Conservation (phyloP, 2,329 filamentous ascomycete genomes). For the Arachnomyces sp. region DNA sequence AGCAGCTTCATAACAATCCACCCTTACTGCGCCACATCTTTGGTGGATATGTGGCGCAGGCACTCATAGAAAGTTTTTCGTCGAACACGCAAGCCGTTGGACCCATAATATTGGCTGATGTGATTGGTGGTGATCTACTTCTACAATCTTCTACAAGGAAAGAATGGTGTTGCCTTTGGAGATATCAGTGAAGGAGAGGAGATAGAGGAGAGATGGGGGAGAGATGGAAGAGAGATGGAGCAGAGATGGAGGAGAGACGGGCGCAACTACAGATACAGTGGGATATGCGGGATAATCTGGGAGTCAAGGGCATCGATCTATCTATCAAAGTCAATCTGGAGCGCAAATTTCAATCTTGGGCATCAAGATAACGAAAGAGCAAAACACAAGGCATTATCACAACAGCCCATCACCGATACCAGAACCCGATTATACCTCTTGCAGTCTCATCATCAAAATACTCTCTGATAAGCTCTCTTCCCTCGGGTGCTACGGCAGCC, state of each 20-base stretch:
- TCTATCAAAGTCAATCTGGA: too few relatives aligned
- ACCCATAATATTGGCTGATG: too few relatives aligned
- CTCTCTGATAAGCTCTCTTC: constrained; percentile 19
- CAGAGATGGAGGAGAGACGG: neutral
- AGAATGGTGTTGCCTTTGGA: neutral
- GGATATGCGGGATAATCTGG: constrained; percentile 1
- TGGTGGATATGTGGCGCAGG: too few relatives aligned
- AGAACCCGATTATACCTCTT: constrained; percentile 29
- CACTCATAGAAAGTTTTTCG: too few relatives aligned
- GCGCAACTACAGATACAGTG: neutral
- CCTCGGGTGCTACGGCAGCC: constrained; percentile 12
- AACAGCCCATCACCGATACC: constrained; percentile 24
- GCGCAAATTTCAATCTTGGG: neutral
- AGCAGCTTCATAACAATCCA: too few relatives aligned
- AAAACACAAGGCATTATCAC: constrained; percentile 8
- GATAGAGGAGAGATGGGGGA: neutral
- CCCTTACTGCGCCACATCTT: too few relatives aligned
- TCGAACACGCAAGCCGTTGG: too few relatives aligned
- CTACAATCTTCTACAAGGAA: too few relatives aligned
- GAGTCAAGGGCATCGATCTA: too few relatives aligned
- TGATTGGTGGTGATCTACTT: too few relatives aligned
- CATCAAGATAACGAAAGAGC: neutral
- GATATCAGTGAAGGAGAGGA: neutral
- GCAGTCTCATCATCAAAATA: constrained; percentile 26
- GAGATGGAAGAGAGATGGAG: neutral